Conservation (phyloP, 768 basidiomycete species). For the Mrakia frigida region DNA sequence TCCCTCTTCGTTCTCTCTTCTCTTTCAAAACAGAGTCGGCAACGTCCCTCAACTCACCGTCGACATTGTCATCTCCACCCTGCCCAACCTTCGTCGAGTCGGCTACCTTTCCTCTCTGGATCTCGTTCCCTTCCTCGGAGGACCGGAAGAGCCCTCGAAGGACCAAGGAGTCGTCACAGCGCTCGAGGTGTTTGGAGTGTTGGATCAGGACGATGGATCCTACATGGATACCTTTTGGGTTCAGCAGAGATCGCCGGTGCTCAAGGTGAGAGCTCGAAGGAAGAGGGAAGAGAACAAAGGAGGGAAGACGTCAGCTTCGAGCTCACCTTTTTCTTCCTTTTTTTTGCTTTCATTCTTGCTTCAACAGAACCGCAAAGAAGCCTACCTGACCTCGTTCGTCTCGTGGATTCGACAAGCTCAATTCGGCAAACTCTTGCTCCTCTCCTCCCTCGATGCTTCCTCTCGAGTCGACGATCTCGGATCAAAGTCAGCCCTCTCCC, state of each 20-base stretch:
- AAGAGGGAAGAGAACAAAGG: not conserved
- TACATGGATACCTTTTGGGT: slow-evolving; percentile 16
- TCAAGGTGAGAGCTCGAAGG: slow-evolving; percentile 21
- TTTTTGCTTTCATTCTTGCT: not conserved
- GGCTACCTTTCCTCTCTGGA: slow-evolving; percentile 20
- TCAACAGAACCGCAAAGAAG: slow-evolving; percentile 28
- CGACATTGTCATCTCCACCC: slow-evolving; percentile 27
- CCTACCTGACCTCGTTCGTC: slow-evolving; percentile 18
- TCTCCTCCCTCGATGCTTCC: slow-evolving; percentile 27
- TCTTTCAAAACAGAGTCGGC: slow-evolving; percentile 3
- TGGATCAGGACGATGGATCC: slow-evolving; percentile 5
- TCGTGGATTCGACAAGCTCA: slow-evolving; percentile 15
- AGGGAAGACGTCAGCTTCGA: not conserved
- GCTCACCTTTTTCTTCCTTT: not conserved
- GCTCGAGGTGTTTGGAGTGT: slow-evolving; percentile 29
- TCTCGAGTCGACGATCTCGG: slow-evolving; percentile 21
- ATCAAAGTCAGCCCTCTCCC: not conserved
- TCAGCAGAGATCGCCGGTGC: slow-evolving; percentile 30
- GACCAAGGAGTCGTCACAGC: slow-evolving; percentile 30
- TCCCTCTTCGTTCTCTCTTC: too few relatives aligned
- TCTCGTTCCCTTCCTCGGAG: slow-evolving; percentile 32
- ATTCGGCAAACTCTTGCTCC: slow-evolving; percentile 28
- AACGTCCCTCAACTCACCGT: slow-evolving; percentile 31
- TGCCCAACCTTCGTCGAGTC: slow-evolving; percentile 23
- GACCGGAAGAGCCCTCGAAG: slow-evolving; percentile 14